These are phyloP conservation scores for Diutina sp. DNA, from an alignment of 1,139 yeast genomes.

Conservation along the genomic window DNA sequence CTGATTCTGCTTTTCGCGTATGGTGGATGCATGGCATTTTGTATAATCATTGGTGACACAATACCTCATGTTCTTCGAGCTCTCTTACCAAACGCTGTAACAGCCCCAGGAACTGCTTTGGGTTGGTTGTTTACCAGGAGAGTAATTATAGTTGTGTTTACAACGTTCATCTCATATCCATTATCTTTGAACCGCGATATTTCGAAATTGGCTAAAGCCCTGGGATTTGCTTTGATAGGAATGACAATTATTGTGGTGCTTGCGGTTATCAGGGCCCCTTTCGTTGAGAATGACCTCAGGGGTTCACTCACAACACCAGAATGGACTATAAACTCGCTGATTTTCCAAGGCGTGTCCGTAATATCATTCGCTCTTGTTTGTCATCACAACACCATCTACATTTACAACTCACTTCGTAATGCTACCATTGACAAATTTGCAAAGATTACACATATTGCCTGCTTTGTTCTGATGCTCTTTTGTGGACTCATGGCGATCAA, in stretches of 20 bases:
- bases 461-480: constrained; percentile 67
- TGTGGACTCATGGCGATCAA: constrained; percentile 71
- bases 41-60: constrained; percentile 90
- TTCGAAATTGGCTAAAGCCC: constrained; percentile 77
- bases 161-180: constrained; percentile 70
- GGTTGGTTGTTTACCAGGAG: constrained; percentile 53
- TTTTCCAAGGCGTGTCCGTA: constrained; percentile 84
- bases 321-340: constrained; percentile 44
- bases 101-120: constrained; percentile 16
- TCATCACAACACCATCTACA: constrained; percentile 86
- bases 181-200: constrained; percentile 71
- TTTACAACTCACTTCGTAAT: constrained; percentile 67
- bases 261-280: constrained; percentile 66
- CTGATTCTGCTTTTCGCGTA: constrained; percentile 85
- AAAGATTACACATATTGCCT: constrained; percentile 70
- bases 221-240: constrained; percentile 74
- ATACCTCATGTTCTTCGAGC: constrained; percentile 80
- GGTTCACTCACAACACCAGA: constrained; percentile 32
- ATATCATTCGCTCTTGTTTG: constrained; percentile 92
- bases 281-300: constrained; percentile 31
- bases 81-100: constrained; percentile 41
- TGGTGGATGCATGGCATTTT: constrained; percentile 91
- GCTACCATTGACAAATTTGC: constrained; percentile 71
- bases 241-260: constrained; percentile 70
- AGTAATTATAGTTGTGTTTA: constrained; percentile 53